A percentile compares a stretch with the other conserved stretches of the same genome.
These are phyloP conservation scores for Paraglomus brasilianum DNA, from an alignment of 192 early-diverging fungal species.

Conservation along the genomic window DNA sequence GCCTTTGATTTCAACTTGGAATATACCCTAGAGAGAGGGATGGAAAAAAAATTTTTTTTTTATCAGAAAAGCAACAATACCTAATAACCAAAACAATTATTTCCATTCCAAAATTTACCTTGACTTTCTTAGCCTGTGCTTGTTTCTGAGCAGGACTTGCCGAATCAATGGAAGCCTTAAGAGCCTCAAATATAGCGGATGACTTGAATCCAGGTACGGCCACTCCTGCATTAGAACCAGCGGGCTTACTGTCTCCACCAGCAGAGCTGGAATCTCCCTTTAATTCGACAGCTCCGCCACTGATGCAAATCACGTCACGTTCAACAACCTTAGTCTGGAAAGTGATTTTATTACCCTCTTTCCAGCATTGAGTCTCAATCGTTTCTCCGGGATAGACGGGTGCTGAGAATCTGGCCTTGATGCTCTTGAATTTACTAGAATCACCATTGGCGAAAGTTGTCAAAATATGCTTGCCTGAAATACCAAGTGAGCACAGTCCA, in stretches of 20 bases:
- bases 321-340: conserved; percentile 96
- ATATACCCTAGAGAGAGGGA: background rate
- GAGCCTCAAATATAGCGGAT: conserved; percentile 68
- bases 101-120: conserved; percentile 81
- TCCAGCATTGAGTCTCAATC: conserved; percentile 97
- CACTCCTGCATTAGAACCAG: conserved; percentile 39
- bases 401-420: conserved; percentile 89
- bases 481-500: conserved; percentile 91
- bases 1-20: conserved; percentile 53
- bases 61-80: no score
- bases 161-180: conserved; percentile 54
- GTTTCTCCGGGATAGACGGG: conserved; percentile 97
- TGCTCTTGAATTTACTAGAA: conserved; percentile 68
- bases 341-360: conserved; percentile 80
- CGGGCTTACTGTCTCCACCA: conserved; percentile 37
- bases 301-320: conserved; percentile 85
- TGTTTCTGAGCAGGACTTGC: conserved; percentile 60
- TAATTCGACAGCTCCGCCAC: conserved; percentile 90
- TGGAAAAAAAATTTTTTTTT: no score
- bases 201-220: conserved; percentile 70
- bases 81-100: background rate
- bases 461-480: conserved; percentile 89
- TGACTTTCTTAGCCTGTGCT: conserved; percentile 67
- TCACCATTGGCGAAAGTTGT: conserved; percentile 70
- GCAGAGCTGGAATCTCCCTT: conserved; percentile 43